phyloP scores from a whole-genome alignment of 1,284 basidiomycete species.

The Irpex sp. region DNA sequence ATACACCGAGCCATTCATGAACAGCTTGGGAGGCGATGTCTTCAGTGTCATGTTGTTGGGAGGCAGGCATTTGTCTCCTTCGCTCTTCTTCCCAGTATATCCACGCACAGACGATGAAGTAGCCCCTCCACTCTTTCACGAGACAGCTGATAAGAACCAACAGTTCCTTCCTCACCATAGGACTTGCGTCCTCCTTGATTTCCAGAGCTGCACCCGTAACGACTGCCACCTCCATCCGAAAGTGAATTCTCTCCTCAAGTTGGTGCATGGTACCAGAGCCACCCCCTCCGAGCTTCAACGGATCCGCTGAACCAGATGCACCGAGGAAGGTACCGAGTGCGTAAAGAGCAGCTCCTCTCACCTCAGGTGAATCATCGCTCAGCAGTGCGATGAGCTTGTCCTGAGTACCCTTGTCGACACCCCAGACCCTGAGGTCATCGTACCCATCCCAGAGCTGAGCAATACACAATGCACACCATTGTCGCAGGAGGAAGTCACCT shows the following conservation, averaged over 20 bases:
- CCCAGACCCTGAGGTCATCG: conserved; percentile 88
- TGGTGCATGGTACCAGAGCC: conserved; percentile 85
- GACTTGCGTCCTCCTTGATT: conserved; percentile 92
- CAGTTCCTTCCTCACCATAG: conserved; percentile 95
- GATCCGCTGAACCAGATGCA: conserved; percentile 73
- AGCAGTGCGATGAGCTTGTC: conserved; percentile 84
- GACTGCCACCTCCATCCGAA: conserved; percentile 76
- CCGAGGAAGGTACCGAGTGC: conserved; percentile 94
- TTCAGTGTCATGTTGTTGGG: conserved; percentile 51
- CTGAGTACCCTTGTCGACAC: conserved; percentile 80
- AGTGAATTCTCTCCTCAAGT: conserved; percentile 77
- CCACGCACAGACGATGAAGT: conserved; percentile 96
- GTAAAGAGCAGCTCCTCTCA: conserved; percentile 88
- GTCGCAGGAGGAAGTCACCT: conserved; percentile 88
- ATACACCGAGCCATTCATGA: conserved; percentile 71
- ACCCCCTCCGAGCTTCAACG: conserved; percentile 71
- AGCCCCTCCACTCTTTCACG: conserved; percentile 94
- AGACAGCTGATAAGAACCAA: conserved; percentile 90
- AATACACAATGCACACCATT: conserved; percentile 94
- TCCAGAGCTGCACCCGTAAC: conserved; percentile 75
- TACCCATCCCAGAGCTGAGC: conserved; percentile 95
- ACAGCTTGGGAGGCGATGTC: conserved; percentile 69
- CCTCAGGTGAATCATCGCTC: conserved; percentile 89
- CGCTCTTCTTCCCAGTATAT: conserved; percentile 88
- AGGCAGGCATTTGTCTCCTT: conserved; percentile 37